Evolutionary conservation across 441 rosid species (phyloP), one percentile per base, ranked within the genome.

Genomic region (Mallotus repandus): DNA sequence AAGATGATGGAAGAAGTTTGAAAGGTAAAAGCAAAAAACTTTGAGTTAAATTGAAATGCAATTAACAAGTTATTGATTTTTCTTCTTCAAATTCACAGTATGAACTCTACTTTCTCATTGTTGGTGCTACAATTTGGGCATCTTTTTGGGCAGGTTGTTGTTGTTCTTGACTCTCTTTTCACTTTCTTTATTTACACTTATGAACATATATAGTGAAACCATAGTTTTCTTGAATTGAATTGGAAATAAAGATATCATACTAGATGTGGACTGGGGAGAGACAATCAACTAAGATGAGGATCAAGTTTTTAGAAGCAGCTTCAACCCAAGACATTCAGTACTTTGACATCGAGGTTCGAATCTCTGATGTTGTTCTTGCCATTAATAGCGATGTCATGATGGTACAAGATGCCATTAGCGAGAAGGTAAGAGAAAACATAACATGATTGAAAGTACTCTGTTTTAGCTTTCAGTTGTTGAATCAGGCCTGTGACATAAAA

Each of bases 181-280:
- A 32, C 38, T 32, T 32, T 32, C 38, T 32, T 32, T 32, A 32
- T 32, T 32, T 32, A 4, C 38, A 32, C 38, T 32, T 32, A 4
- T 32, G 4, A 32, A 32, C 2, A 2, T 32, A 4, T 32, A 4
- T 1, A 32, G 38, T 32, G 38, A 32, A 32, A 32, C n/a, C 45
- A 61, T 60, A 77, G 58, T 6, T 65, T 70, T 63, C 13, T 54
- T 54, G 21, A 38, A 7, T 35, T 75, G 53, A 77, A 75, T 72
- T 76, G 73, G 63, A 38, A 75, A 71, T 86, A 90, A 98, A 96
- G 84, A 96, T 96, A 74, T 96, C 99, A 4, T 96, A 98, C 81
- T 96, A 98, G 99, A 96, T 96, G 99, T 96, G 99, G 99, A 96
- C 94, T 46, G 99, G 99, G 68, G 99, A 96, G 83, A 90, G 99